Evolutionary conservation across 2,329 filamentous ascomycete genomes (phyloP), one percentile per base, ranked within the genome.

Genomic region (Penicillium sp.): DNA sequence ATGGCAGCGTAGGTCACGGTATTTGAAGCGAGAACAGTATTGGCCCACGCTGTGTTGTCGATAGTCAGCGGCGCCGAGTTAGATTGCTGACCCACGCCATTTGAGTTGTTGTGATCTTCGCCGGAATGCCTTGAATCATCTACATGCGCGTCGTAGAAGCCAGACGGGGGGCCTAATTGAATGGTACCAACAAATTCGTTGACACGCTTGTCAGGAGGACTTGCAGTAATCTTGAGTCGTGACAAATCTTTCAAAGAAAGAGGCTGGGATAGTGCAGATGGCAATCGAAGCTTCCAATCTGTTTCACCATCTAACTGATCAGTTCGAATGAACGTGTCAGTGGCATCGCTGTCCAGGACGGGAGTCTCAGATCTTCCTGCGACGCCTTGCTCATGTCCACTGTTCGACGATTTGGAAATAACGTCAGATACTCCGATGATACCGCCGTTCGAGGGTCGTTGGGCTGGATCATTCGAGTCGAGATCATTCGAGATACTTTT

Each of bases 31-130:
- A 98, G 86, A 25, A 98, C 87, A 0, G 93, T 98, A 65, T 97
- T 98, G 13, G 91, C 91, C 93, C 94, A 98, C 8, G 94, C 93
- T 6, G 93, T 97, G 64, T 98, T 96, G 69, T 98, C 93, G 53
- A 98, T 96, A 1, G 82, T 88, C 34, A 98, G 75, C 1, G 90
- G 83, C 2, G 84, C 81, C 4, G 85, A 87, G 49, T 80, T 80
- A 12, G 69, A 56, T 34, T 60, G 48, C 12, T 50, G 48, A 49
- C 53, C 45, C 42, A 61, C 52, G 13, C 51, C 40, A 38, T 52
- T 50, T 42, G 59, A 39, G 47, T 57, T 46, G 36, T 52, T 41
- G 49, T 40, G 47, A 49, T 42, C 47, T 47, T 51, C 49, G 48
- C 49, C 51, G 59, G 35, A 26, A 35, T 26, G 25, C 32, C 47